Evolutionary conservation across 768 basidiomycete genomes (phyloP), one percentile per base, ranked within the genome.

Genomic region (Boletales sp.): DNA sequence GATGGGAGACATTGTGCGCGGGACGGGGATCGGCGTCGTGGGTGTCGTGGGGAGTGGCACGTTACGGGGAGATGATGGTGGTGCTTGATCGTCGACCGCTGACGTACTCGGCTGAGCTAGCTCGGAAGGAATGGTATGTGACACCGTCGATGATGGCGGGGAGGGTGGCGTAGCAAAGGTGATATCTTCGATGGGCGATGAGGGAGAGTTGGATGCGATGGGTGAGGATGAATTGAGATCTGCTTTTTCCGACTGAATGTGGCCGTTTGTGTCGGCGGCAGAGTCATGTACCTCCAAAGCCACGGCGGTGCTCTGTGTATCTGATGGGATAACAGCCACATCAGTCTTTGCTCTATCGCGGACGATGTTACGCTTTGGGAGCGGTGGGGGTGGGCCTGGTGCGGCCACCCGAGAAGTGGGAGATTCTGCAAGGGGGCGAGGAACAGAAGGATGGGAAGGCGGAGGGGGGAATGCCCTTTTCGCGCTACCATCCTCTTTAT

Each of bases 301-400:
- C 7, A 10, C 12, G 27, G 18, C 15, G 10, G 17, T 52, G 2
- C 39, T 40, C 34, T 44, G 50, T 19, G 48, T 44, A 45, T 39
- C 18, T 35, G 50, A 34, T 12, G 35, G 19, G 2, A 34, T 30
- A 43, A 40, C 18, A 40, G 45, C 24, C 42, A 48, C 15, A 40
- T 64, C 48, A 32, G 40, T 50, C 9, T 56, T 51, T 11, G 57
- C 52, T 15, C 49, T 54, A 18, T 50, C 60, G 0, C 75, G 72
- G 3, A 71, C 71, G 51, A 71, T 69, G 37, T 66, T 79, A 42
- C 81, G 69, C 52, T 68, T 79, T 9, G 82, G 80, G 36, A 84
- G 56, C 17, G 80, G 78, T 15, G 81, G 81, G 24, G 24, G 24
- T 17, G 76, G 74, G 12, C 60, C 54, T 11, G 52, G 46, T 10